phyloP scores from a whole-genome alignment of 1,139 yeast genomes.

The Citeromyces hawaiiensis region DNA sequence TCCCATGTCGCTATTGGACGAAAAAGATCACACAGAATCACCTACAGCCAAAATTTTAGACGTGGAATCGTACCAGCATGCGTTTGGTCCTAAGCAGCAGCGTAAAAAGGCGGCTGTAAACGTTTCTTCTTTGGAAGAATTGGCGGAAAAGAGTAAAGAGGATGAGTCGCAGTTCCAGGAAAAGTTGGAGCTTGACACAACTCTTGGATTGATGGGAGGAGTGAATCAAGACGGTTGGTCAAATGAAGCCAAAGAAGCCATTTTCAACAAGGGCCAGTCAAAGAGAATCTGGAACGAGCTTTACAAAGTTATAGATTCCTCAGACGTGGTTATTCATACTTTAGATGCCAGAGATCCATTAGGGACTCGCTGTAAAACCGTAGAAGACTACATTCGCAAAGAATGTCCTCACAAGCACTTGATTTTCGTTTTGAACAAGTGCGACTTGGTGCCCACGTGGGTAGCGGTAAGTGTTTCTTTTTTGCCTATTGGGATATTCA shows the following conservation, averaged over 20 bases:
- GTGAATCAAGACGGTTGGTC: conserved; percentile 60
- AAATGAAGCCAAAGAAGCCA: conserved; percentile 86
- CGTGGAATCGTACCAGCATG: conserved; percentile 68
- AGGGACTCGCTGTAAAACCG: conserved; percentile 89
- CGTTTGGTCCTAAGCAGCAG: conserved; percentile 94
- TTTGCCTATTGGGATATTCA: conserved; percentile 14
- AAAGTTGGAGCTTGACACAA: conserved; percentile 57
- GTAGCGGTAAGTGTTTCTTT: conserved; percentile 99
- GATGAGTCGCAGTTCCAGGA: conserved; percentile 59
- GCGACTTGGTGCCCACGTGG: conserved; percentile 98
- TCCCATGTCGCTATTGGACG: conserved; percentile 92
- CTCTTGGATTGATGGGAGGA: conserved; percentile 72
- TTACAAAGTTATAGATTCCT: conserved; percentile 92
- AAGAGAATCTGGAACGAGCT: conserved; percentile 98
- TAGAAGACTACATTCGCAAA: conserved; percentile 82
- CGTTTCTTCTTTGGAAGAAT: conserved; percentile 69
- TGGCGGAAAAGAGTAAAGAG: conserved; percentile 46
- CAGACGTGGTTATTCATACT: conserved; percentile 93
- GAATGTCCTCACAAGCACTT: conserved; percentile 97
- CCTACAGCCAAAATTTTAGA: conserved; percentile 77
- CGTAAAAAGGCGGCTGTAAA: conserved; percentile 75
- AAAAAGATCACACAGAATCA: conserved; percentile 57
- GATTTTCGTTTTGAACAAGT: conserved; percentile 88
- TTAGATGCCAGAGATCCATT: conserved; percentile 95
- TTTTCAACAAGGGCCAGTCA: conserved; percentile 93